Conservation (phyloP, 2,329 filamentous ascomycete species). For the Fusarium phyllophilum region DNA sequence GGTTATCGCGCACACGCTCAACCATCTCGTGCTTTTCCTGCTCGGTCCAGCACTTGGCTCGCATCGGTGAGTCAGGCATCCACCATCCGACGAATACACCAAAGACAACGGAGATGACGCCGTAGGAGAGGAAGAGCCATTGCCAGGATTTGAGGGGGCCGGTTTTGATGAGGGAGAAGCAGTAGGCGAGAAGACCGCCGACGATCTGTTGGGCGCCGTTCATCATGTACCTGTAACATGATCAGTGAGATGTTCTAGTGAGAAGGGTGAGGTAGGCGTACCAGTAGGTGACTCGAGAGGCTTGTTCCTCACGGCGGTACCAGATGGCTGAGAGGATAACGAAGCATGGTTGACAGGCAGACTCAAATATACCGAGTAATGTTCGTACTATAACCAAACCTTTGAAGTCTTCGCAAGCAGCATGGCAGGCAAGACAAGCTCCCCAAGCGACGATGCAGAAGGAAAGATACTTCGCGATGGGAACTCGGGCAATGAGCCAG, state of each 20-base stretch:
- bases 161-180: constrained; percentile 62
- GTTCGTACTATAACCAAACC: constrained; percentile 70
- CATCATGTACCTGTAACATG: constrained; percentile 67
- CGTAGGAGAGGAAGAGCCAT: constrained; percentile 74
- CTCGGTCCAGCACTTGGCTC: constrained; percentile 74
- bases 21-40: constrained; percentile 72
- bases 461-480: constrained; percentile 73
- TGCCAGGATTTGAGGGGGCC: constrained; percentile 73
- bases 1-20: constrained; percentile 68
- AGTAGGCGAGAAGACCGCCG: constrained; percentile 75
- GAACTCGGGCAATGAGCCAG: constrained; percentile 66
- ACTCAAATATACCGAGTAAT: constrained; percentile 76
- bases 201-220: constrained; percentile 79
- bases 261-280: constrained; percentile 38
- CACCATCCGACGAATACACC: constrained; percentile 71
- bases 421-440: constrained; percentile 66
- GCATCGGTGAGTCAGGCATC: constrained; percentile 77
- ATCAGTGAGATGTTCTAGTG: fast-evolving
- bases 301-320: constrained; percentile 77
- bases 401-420: constrained; percentile 68
- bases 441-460: constrained; percentile 73
- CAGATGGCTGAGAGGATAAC: constrained; percentile 75
- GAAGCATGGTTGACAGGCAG: constrained; percentile 74
- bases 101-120: constrained; percentile 70
- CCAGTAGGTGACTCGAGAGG: constrained; percentile 74